Evolutionary conservation across 352 stramenopile species (phyloP).

Genomic region (Aphanomyces stellatus): DNA sequence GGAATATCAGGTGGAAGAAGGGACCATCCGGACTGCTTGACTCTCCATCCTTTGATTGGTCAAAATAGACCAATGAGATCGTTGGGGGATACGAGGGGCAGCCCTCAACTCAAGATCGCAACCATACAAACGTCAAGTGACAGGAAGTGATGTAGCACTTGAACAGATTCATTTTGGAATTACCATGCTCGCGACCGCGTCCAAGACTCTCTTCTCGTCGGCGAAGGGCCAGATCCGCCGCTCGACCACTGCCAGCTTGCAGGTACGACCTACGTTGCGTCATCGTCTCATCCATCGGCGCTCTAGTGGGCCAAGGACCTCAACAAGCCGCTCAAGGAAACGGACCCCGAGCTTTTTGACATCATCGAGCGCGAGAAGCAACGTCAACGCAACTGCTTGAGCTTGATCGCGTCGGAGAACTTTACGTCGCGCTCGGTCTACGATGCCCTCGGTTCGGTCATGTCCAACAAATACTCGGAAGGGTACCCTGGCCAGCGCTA

Average conservation of each 20-base stretch:
- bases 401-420: conserved; percentile 99
- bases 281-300: background rate
- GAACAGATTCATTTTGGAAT: background rate
- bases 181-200: conserved; percentile 10
- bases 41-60: background rate
- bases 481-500: conserved; percentile 95
- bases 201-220: background rate
- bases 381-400: conserved; percentile 95
- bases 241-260: conserved; percentile 10
- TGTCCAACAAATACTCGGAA: conserved; percentile 99
- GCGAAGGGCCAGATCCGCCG: conserved; percentile 4
- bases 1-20: background rate
- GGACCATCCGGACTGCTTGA: background rate
- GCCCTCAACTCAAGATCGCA: background rate
- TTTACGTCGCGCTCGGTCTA: conserved; percentile 97
- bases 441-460: conserved; percentile 96
- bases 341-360: conserved; percentile 89
- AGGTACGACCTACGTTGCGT: conserved; percentile 4
- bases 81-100: background rate
- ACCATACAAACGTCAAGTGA: conserved; percentile 14
- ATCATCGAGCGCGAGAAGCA: conserved; percentile 98
- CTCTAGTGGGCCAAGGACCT: conserved; percentile 58
- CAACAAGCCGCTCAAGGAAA: conserved; percentile 82
- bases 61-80: background rate
- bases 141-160: background rate